phyloP scores from a whole-genome alignment of 2,329 filamentous ascomycete genomes.

The Aspergillus tubingensis region DNA sequence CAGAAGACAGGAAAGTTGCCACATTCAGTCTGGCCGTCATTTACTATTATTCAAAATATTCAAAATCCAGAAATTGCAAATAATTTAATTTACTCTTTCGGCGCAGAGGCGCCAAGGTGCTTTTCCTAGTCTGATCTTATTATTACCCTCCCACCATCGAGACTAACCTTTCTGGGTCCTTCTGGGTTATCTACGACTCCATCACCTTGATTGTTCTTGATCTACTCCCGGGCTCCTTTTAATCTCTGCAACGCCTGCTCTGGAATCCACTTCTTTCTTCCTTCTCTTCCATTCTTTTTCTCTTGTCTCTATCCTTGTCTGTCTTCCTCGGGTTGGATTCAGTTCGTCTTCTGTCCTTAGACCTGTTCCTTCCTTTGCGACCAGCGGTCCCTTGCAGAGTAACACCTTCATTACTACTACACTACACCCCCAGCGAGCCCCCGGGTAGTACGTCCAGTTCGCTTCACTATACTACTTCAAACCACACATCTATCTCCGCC shows the following conservation, averaged over 20 bases:
- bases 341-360: slow-evolving; percentile 12
- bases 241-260: slow-evolving; percentile 19
- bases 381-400: slow-evolving; percentile 9
- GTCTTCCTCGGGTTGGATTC: slow-evolving; percentile 19
- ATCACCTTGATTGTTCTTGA: slow-evolving; percentile 14
- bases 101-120: not conserved
- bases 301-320: slow-evolving; percentile 16
- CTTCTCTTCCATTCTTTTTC: slow-evolving; percentile 9
- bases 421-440: slow-evolving; percentile 3
- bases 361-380: slow-evolving; percentile 13
- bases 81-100: not conserved
- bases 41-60: not conserved
- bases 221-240: slow-evolving; percentile 27
- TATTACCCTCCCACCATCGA: not conserved
- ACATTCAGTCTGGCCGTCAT: slow-evolving; percentile 16
- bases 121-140: not conserved
- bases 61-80: not conserved
- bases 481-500: not conserved
- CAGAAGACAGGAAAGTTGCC: slow-evolving; percentile 15
- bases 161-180: not conserved
- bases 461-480: not conserved
- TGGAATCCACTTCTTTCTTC: slow-evolving; percentile 15
- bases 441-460: not conserved
- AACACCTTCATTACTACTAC: slow-evolving; percentile 10
- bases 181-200: slow-evolving; percentile 9